A percentile compares a stretch with the other conserved stretches of the same genome.
Evolutionary conservation across 176 grass and related monocot species (phyloP).

Genomic region (Oryza punctata): DNA sequence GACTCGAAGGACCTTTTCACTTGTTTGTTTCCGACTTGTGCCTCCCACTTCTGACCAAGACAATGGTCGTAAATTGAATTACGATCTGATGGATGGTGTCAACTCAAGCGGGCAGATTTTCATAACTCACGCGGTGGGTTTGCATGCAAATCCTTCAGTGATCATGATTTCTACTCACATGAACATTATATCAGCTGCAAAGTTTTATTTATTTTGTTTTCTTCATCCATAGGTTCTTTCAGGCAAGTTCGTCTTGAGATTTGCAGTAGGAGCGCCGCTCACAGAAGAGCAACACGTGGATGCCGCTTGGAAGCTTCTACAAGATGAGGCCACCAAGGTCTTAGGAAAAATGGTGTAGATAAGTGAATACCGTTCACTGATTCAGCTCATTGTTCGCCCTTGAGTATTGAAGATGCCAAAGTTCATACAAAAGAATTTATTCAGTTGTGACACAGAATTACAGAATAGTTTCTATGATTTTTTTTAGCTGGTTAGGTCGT

Average conservation of each 20-base stretch:
- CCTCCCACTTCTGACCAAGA: constrained; percentile 42
- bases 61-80: constrained; percentile 64
- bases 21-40: constrained; percentile 68
- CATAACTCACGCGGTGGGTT: constrained; percentile 65
- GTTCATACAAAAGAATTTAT: neutral
- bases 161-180: neutral
- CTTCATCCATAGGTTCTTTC: constrained; percentile 58
- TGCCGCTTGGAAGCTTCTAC: constrained; percentile 71
- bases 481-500: neutral
- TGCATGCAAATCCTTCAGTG: neutral
- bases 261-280: constrained; percentile 63
- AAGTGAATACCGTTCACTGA: neutral
- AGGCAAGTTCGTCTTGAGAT: constrained; percentile 59
- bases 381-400: neutral
- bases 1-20: constrained; percentile 57
- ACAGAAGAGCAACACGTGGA: constrained; percentile 56
- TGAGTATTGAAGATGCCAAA: neutral
- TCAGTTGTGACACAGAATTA: neutral
- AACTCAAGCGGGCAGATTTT: constrained; percentile 70
- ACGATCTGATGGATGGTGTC: constrained; percentile 43
- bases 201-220: constrained; percentile 1
- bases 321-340: constrained; percentile 50
- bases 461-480: neutral
- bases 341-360: constrained; percentile 27
- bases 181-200: neutral